Base-by-base conservation (phyloP, 1,284 basidiomycete species). In the Marasmius sp. region DNA sequence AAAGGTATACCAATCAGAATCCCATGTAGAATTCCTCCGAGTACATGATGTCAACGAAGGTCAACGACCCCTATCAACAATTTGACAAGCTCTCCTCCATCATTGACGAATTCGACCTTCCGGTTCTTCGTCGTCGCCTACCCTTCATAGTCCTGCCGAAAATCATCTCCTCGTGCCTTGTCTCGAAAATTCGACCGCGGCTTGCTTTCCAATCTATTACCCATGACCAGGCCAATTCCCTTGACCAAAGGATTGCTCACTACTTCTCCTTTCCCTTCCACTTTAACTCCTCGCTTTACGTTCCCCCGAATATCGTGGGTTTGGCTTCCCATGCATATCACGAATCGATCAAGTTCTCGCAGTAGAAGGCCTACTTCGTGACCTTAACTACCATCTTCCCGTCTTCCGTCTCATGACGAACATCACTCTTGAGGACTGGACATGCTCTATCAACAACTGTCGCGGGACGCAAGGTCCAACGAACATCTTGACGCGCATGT, bases 361-460 rank as follows among this genome's bases (percentile, higher is more conserved):
- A 0, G 58, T 75, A 0, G 48, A 67, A 16, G 68, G 70, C 0
- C 14, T 75, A 0, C 22, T 61, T 3, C 60, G 69, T 0, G 70
- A 74, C 50, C 68, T 77, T 0, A 76, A 76, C 45, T 75, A 76
- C 59, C 72, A 72, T 39, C 66, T 76, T 4, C 45, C 65, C 0
- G 60, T 68, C 0, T 75, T 70, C 52, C 58, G 65, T 1, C 63
- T 34, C 0, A 69, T 75, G 65, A 72, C 75, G 1, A 20, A 33
- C 0, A 71, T 78, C 16, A 76, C 72, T 0, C 61, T 75, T 1
- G 67, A 67, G 0, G 75, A 77, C 60, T 75, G 73, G 73, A 69
- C 66, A 0, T 77, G 75, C 56, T 6, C 39, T 1, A 51, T 67
- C 41, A 72, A 71, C 61, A 48, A 62, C 1, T 77, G 74, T 52